Evolutionary conservation across 345 rosid genomes (phyloP).

Genomic region (Excoecaria cochinchinensis): DNA sequence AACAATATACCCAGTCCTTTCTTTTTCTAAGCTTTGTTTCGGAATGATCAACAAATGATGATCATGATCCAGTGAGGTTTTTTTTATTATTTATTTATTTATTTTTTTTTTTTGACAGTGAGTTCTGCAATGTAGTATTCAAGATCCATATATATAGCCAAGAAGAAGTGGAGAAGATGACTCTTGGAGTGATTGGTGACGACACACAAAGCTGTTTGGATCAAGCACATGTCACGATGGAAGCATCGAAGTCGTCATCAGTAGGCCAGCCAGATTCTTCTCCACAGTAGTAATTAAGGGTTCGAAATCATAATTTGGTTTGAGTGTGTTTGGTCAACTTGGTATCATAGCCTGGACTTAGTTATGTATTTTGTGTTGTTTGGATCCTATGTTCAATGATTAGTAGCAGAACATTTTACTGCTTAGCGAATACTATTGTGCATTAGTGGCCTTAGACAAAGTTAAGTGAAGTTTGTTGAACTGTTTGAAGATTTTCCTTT

Average conservation of each 20-base stretch:
- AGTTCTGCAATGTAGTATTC: slow-evolving; percentile 73
- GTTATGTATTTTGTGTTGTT: neutral
- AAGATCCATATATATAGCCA: slow-evolving; percentile 82
- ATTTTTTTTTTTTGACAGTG: slow-evolving; percentile 50
- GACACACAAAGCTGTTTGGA: slow-evolving; percentile 93
- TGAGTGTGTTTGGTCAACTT: slow-evolving; percentile 1
- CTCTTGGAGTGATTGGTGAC: slow-evolving; percentile 48
- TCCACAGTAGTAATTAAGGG: slow-evolving; percentile 42
- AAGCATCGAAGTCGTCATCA: slow-evolving; percentile 86
- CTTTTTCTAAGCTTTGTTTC: neutral
- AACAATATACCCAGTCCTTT: neutral
- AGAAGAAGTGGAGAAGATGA: slow-evolving; percentile 90
- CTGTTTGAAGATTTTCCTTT: neutral
- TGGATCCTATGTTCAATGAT: neutral
- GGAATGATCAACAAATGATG: neutral
- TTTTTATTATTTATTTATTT: too few species aligned
- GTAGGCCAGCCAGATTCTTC: slow-evolving; percentile 84
- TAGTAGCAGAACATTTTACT: neutral
- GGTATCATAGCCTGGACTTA: neutral
- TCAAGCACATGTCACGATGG: slow-evolving; percentile 60
- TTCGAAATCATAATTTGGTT: slow-evolving; percentile 6
- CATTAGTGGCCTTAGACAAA: neutral
- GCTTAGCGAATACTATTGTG: neutral
- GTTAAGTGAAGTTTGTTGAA: neutral
- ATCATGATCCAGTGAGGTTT: neutral